Evolutionary conservation across 1,139 yeast species (phyloP), one percentile per base, ranked within the genome.

Genomic region (Pichia sp.): DNA sequence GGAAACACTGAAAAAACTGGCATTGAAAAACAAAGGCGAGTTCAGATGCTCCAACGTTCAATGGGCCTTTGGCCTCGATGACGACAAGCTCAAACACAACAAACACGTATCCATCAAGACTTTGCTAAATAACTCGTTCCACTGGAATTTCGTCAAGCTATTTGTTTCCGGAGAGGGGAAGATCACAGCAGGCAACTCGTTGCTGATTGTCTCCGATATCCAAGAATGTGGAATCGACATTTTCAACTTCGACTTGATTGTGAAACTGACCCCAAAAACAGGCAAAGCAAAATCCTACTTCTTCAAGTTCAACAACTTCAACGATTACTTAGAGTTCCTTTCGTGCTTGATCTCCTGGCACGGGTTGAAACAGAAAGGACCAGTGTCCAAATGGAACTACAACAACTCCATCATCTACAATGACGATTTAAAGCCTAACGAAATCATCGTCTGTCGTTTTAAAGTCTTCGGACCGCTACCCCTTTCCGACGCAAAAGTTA

Each of bases 401-500:
- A 73, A 73, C 50, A 76, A 76, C 57, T 75, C 75, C 50, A 76
- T 76, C 14, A 65, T 65, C 10, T 63, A 64, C 31, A 59, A 61
- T 34, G 16, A 12, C 27, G 55, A 59, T 10, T 57, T 66, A 34
- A 67, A 70, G 24, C 65, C 73, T n/a, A 63, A 65, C 40, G 68
- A 67, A 46, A 68, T 85, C 27, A 70, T 84, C 54, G 87, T 84
- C 33, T 84, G 90, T 56, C 75, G 87, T 45, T 82, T 85, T 63
- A 83, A 81, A 65, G 76, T 85, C 1, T 85, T 71, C 67, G 90
- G 87, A 0, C 87, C 87, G 2, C 64, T 81, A 12, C 84, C 81
- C 74, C 75, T 62, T 3, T 54, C 57, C 33, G 33, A 34, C 38
- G 54, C 58, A 43, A 60, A 56, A 64, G 57, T 58, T 6, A 31